A percentile compares a stretch with the other conserved stretches of the same genome.
These are phyloP conservation scores for Coemansia sp. DNA, from an alignment of 192 early-diverging fungal species.

Conservation along the genomic window DNA sequence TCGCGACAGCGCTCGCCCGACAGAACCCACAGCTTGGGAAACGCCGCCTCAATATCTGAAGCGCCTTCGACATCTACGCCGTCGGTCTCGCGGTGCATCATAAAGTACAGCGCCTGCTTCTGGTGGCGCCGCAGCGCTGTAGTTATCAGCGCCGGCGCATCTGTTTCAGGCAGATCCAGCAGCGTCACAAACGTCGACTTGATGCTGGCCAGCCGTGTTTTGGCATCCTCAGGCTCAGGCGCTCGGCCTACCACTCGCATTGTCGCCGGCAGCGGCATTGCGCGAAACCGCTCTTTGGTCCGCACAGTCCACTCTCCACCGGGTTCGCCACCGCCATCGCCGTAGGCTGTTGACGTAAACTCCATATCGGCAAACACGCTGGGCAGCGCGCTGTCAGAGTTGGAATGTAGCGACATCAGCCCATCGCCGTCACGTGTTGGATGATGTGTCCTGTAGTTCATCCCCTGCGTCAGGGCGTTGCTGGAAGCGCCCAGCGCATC, in stretches of 20 bases:
- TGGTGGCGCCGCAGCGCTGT: conserved; percentile 78
- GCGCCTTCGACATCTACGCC: conserved; percentile 57
- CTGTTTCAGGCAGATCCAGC: conserved; percentile 48
- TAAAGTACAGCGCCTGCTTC: conserved; percentile 79
- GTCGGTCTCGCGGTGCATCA: conserved; percentile 71
- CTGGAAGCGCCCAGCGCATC: conserved; percentile 22
- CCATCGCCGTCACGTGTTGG: conserved; percentile 27
- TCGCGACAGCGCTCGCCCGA: background rate
- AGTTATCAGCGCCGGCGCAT: conserved; percentile 45
- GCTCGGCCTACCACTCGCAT: conserved; percentile 23
- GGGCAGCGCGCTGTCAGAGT: conserved; percentile 35
- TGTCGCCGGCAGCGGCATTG: conserved; percentile 18
- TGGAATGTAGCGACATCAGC: conserved; percentile 15
- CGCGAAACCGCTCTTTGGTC: conserved; percentile 8
- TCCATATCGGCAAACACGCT: conserved; percentile 42
- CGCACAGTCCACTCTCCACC: background rate
- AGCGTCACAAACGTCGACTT: conserved; percentile 54
- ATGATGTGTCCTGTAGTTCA: conserved; percentile 19
- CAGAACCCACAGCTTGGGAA: conserved; percentile 43
- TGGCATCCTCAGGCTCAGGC: conserved; percentile 25
- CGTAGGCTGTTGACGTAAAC: conserved; percentile 7
- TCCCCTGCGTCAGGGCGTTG: conserved; percentile 37
- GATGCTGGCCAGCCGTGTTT: conserved; percentile 39
- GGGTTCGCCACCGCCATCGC: conserved; percentile 2
- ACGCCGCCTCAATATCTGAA: conserved; percentile 1